Base-by-base conservation (phyloP, 805 yeast genomes). In the Candida ulmi region DNA sequence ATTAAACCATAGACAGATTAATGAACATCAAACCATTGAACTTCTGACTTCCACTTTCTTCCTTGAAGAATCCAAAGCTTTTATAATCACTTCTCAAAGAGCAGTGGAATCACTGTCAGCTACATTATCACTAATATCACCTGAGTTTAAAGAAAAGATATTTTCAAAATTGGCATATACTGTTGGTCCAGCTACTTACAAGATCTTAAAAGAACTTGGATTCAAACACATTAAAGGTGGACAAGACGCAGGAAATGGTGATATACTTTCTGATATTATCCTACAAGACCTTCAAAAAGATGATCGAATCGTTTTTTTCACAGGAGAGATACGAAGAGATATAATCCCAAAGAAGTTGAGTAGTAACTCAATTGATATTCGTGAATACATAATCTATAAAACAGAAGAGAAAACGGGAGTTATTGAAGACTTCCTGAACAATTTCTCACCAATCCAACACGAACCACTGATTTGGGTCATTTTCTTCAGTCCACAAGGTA, bases 401-500 rank as follows among this genome's bases (percentile, higher is more conserved):
- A 90, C 97, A 0, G 69, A 64, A 25, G 65, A 72, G 2, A 62
- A 76, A 41, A 59, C 59, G 1, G 76, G 76, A 39, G 72, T 76
- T 8, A 55, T 68, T 3, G 60, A 57, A 1, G 61, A 73, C 25
- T 72, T 72, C 37, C 34, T 34, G 43, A 17, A 34, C 29, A 23
- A 38, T 29, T 12, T 33, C 37, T 13, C 19, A 34, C 41, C 30
- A 34, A 17, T 34, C 17, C 38, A 39, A 2, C 50, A 52, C 7
- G 25, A 31, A 7, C 42, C 41, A 0, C 41, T 49, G 13, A 66
- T 65, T 39, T 88, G 96, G 96, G 63, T 88, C 5, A 83, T 90
- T 0, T 83, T 91, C 44, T 91, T 90, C 61, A 86, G 96, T 46
- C 95, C 96, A 0, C 95, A 93, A 50, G 96, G 96, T 0, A 82